A percentile compares a stretch with the other conserved stretches of the same genome.
Evolutionary conservation across 305 asterid genomes (phyloP).

Genomic region (Fraxinus greggii): DNA sequence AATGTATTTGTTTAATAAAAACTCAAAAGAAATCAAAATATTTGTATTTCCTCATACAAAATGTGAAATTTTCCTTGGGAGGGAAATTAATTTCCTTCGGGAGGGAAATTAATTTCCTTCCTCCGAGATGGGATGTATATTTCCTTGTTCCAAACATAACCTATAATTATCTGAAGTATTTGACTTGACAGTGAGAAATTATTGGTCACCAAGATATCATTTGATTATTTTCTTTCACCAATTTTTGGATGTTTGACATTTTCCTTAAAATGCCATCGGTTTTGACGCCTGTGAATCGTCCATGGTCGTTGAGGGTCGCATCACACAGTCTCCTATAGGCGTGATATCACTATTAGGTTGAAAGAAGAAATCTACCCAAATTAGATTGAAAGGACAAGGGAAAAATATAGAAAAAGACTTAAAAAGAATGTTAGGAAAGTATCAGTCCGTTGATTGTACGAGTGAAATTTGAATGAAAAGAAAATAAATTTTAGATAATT

Average conservation of each 20-base stretch:
- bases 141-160: not conserved
- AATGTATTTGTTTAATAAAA: too few species aligned
- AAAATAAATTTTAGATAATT: too few species aligned
- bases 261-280: not conserved
- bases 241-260: not conserved
- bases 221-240: not conserved
- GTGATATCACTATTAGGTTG: not conserved
- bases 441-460: too few species aligned
- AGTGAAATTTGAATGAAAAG: too few species aligned
- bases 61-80: too few species aligned
- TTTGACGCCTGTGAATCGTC: not conserved
- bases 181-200: not conserved
- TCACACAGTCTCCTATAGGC: not conserved
- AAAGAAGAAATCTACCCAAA: not conserved
- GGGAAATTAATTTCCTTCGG: too few species aligned
- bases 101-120: too few species aligned
- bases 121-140: too few species aligned
- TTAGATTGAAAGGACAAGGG: not conserved
- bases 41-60: too few species aligned
- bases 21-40: too few species aligned
- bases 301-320: not conserved
- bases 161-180: not conserved
- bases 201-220: not conserved
- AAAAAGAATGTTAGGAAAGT: too few species aligned
- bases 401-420: not conserved